Evolutionary conservation across 2,329 filamentous ascomycete genomes (phyloP), one percentile per base, ranked within the genome.

Genomic region (Epicoccum nigrum): DNA sequence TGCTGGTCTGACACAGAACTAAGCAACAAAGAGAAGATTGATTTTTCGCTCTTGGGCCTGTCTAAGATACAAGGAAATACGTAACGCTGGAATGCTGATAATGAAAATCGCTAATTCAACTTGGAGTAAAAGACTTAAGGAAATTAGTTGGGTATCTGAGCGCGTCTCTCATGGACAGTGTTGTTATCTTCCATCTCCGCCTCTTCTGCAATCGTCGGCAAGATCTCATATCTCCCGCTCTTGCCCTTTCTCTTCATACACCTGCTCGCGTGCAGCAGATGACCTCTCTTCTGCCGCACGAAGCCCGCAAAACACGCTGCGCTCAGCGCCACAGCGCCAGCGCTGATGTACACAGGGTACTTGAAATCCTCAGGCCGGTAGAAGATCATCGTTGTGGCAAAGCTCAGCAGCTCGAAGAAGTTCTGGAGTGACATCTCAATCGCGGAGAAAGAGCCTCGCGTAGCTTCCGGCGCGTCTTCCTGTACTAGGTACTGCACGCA

Each of bases 341-440:
- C 77, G 47, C 83, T 87, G 38, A 89, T 78, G 6, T 82, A 67
- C 0, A 83, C 81, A 0, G 88, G 87, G 65, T 81, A 86, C 47
- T 76, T 76, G 66, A 92, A 92, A 60, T 89, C 79, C 3, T 81
- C 77, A 0, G 88, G 87, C 0, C 75, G 73, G 1, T 82, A 77
- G 54, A 86, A 90, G 4, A 86, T 65, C 52, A 90, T 84, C 0
- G 88, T 92, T 0, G 81, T 79, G 0, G 78, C 78, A 63, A 84
- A 91, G 0, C 87, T 86, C 1, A 85, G 69, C 39, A 91, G 77
- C 68, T 92, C 88, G 54, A 90, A 90, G 0, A 82, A 58, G 54
- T 86, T 91, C 66, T 92, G 88, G 31, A 86, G 78, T 0, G 84
- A 80, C 7, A 85, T 81, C 68, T 92, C 89, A 7, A 84, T 80